Evolutionary conservation across 2,329 filamentous ascomycete species (phyloP).

Genomic region (Ophiostoma quercus): DNA sequence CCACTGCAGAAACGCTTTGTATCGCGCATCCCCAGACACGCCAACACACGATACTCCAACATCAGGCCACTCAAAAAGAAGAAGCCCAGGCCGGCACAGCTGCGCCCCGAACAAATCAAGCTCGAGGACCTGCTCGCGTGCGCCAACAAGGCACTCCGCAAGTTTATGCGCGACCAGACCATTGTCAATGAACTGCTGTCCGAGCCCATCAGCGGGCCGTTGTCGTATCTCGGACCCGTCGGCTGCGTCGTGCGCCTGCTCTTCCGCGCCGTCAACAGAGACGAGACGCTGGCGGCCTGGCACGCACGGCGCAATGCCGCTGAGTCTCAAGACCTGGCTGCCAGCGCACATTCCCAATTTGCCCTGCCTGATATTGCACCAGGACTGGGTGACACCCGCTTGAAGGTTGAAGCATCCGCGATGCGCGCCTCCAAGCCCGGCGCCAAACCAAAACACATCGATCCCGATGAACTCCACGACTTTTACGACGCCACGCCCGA

Average conservation of each 20-base stretch:
- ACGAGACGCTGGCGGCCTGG: not conserved
- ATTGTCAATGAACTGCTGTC: not conserved
- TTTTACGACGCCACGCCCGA: not conserved
- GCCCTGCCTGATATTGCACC: not conserved
- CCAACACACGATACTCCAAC: no score
- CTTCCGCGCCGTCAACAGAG: not conserved
- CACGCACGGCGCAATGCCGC: not conserved
- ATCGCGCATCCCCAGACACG: not conserved
- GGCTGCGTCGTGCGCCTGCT: constrained; percentile 15
- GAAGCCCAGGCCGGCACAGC: not conserved
- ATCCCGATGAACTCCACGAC: not conserved
- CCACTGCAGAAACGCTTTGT: not conserved
- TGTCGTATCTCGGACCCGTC: constrained; percentile 4
- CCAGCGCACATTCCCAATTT: not conserved
- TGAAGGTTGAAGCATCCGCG: not conserved
- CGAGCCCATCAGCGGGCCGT: not conserved
- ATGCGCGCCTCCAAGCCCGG: not conserved
- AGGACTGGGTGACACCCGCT: not conserved
- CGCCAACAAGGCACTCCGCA: constrained; percentile 6
- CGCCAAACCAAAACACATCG: not conserved
- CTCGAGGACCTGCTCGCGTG: not conserved
- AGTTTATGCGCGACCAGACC: not conserved
- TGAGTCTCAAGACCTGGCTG: not conserved
- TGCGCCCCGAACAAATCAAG: not conserved
- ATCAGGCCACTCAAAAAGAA: not conserved